Evolutionary conservation across 2,329 filamentous ascomycete species (phyloP).

Genomic region (Talaromyces sp.): DNA sequence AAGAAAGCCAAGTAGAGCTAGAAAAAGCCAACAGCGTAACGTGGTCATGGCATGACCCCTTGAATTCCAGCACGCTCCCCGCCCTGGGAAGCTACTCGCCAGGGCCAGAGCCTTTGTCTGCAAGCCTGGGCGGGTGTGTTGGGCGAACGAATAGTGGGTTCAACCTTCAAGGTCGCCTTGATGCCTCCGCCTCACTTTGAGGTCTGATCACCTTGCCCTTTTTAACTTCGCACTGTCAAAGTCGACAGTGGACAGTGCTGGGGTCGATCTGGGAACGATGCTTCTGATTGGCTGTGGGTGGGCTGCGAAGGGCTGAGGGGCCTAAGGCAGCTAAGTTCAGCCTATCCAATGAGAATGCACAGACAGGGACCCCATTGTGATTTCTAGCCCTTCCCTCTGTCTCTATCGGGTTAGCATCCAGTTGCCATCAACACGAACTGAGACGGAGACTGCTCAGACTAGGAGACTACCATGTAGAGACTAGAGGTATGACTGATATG

Average conservation of each 20-base stretch:
- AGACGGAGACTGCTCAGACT: not conserved
- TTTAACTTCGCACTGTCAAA: not conserved
- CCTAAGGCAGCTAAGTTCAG: not conserved
- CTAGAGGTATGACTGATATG: not conserved
- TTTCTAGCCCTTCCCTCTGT: not conserved
- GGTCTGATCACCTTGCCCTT: slow-evolving; percentile 4
- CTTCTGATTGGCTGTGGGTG: not conserved
- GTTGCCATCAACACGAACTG: not conserved
- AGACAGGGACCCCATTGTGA: not conserved
- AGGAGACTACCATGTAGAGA: not conserved
- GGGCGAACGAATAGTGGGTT: not conserved
- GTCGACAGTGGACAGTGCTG: not conserved
- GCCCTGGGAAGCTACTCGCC: not conserved
- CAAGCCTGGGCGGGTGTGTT: not conserved
- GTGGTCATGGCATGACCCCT: slow-evolving; percentile 3
- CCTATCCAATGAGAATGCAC: not conserved
- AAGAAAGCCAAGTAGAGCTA: not conserved
- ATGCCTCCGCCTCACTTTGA: slow-evolving; percentile 13
- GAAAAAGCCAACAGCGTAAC: not conserved
- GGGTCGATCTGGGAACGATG: not conserved
- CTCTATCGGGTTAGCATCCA: not conserved
- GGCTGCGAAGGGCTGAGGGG: not conserved
- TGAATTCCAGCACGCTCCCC: slow-evolving; percentile 3
- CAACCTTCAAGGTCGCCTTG: not conserved
- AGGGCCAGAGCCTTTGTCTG: not conserved